phyloP scores from a whole-genome alignment of 2,329 filamentous ascomycete genomes.

The Phialophora verrucosa region DNA sequence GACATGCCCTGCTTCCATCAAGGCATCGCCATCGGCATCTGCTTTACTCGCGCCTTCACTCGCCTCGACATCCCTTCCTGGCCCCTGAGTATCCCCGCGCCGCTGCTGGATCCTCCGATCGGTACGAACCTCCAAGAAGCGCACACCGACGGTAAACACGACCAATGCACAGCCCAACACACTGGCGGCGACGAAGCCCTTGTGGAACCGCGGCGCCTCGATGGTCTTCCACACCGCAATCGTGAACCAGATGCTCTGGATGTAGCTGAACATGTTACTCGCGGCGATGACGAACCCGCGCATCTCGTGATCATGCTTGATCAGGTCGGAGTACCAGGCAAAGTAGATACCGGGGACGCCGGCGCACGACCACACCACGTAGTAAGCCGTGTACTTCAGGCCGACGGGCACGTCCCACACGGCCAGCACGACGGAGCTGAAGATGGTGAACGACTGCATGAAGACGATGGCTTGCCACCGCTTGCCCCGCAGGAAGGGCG shows the following conservation, averaged over 20 bases:
- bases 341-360: conserved; percentile 30
- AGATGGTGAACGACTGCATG: conserved; percentile 47
- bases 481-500: conserved; percentile 25
- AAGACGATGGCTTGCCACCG: conserved; percentile 35
- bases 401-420: conserved; percentile 42
- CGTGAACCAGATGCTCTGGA: conserved; percentile 31
- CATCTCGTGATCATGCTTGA: conserved; percentile 31
- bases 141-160: conserved; percentile 5
- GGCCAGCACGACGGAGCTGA: conserved; percentile 39
- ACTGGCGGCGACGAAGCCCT: conserved; percentile 7
- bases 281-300: conserved; percentile 29
- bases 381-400: conserved; percentile 31
- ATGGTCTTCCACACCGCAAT: conserved; percentile 26
- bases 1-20: too few species aligned
- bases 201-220: conserved; percentile 17
- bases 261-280: conserved; percentile 31
- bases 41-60: neutral
- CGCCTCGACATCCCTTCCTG: neutral
- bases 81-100: neutral
- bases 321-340: conserved; percentile 31
- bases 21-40: too few species aligned
- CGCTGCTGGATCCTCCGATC: neutral
- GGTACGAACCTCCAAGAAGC: neutral
- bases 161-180: conserved; percentile 10
- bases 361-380: conserved; percentile 15